These are phyloP conservation scores for Amphirosellinia nigrospora DNA, from an alignment of 495 filamentous ascomycete genomes.

Conservation along the genomic window DNA sequence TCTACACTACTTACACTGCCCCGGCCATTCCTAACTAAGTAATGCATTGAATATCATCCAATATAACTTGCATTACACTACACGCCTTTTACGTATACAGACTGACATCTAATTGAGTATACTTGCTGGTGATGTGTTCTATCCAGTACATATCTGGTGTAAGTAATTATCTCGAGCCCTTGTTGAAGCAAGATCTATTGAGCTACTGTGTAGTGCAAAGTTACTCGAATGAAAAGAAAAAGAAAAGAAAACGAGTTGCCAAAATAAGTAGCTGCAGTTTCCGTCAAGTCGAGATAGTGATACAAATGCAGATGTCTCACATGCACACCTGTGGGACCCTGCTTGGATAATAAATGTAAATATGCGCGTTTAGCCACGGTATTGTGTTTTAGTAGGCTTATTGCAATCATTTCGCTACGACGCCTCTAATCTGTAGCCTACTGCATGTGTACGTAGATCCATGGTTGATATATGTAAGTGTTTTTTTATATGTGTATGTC, in stretches of 20 bases:
- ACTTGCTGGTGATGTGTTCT: conserved; percentile 1
- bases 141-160: not conserved
- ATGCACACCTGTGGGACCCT: not conserved
- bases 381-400: not conserved
- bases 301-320: not conserved
- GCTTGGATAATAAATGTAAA: conserved; percentile 6
- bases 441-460: conserved; percentile 5
- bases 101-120: not conserved
- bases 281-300: not conserved
- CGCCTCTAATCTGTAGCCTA: not conserved
- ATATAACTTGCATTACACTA: not conserved
- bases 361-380: not conserved
- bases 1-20: too few species aligned
- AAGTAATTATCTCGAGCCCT: not conserved
- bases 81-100: not conserved
- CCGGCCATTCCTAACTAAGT: not conserved
- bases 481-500: not conserved
- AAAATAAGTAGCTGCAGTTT: not conserved
- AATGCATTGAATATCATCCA: not conserved
- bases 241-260: conserved; percentile 5
- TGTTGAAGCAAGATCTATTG: not conserved
- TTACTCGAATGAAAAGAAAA: not conserved
- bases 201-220: not conserved
- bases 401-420: not conserved
- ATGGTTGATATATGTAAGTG: not conserved